phyloP scores from a whole-genome alignment of 345 rosid species.

The Firmiana major region DNA sequence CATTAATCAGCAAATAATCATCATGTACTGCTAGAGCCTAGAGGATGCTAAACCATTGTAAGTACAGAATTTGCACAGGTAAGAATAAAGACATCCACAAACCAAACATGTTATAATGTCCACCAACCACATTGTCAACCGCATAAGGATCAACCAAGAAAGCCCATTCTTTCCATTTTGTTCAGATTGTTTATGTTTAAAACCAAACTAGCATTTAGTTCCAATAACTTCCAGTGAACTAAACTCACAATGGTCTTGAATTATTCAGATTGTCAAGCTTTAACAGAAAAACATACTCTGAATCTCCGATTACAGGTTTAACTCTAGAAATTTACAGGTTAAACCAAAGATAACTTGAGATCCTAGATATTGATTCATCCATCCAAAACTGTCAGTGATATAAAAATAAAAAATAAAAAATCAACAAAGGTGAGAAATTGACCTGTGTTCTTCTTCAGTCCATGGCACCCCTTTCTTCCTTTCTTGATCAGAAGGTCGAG shows the following conservation, averaged over 20 bases:
- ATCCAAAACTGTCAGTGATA: conserved; percentile 6
- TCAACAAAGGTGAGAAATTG: conserved; percentile 11
- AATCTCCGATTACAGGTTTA: neutral
- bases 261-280: neutral
- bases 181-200: neutral
- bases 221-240: neutral
- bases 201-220: neutral
- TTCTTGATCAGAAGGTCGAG: conserved; percentile 71
- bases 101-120: neutral
- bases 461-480: conserved; percentile 99
- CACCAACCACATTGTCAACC: conserved; percentile 5
- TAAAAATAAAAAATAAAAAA: neutral
- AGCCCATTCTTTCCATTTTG: neutral
- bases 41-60: conserved; percentile 8
- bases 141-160: neutral
- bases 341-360: neutral
- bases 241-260: neutral
- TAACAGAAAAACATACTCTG: neutral
- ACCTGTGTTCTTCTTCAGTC: conserved; percentile 99
- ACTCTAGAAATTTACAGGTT: neutral
- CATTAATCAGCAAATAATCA: conserved; percentile 13
- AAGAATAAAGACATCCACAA: neutral
- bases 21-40: neutral
- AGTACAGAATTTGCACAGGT: conserved; percentile 2
- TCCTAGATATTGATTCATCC: neutral